Evolutionary conservation across 345 rosid genomes (phyloP), one percentile per base, ranked within the genome.

Genomic region (Citrus mangshanensis): DNA sequence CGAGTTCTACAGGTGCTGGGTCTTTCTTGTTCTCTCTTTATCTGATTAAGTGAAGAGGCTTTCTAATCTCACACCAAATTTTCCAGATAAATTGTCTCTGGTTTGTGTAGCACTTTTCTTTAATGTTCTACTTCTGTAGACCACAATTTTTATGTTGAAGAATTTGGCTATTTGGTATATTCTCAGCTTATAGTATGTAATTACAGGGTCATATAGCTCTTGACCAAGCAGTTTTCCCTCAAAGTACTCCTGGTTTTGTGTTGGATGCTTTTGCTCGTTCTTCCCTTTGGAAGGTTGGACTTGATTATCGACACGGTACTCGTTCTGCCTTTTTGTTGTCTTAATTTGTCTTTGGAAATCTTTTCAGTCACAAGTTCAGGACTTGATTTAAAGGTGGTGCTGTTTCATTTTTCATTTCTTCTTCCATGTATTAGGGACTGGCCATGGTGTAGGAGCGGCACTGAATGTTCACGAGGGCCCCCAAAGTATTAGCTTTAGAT

Each of bases 401-500:
- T 51, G n/a, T n/a, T 65, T 51, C 16, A 8, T 49, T 51, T 6
- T 77, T 66, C 42, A 19, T 68, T 75, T 69, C 68, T 76, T 64
- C 68, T 72, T 84, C 66, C 77, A 54, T 80, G 81, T 58, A 61
- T 77, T 83, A 96, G 99, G 98, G 81, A 93, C 98, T 18, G 99
- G 98, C 21, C 99, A 96, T 77, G 98, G 99, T 0, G 99, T 92
- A 62, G 99, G 99, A 54, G 99, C 98, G 46, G 98, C 97, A 60
- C 82, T 95, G 72, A 95, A 93, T 84, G 98, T 95, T 68, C 99
- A 95, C 81, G 99, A 95, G 85, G 99, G 99, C 30, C 99, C 99
- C 82, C 99, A 95, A 85, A 87, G 98, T 84, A 95, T 95, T 64
- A 95, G 98, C 85, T 96, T 78, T 79, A 87, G 98, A 67, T 93